These are phyloP conservation scores for Amanita inopinata DNA, from an alignment of 768 basidiomycete species.

Conservation along the genomic window DNA sequence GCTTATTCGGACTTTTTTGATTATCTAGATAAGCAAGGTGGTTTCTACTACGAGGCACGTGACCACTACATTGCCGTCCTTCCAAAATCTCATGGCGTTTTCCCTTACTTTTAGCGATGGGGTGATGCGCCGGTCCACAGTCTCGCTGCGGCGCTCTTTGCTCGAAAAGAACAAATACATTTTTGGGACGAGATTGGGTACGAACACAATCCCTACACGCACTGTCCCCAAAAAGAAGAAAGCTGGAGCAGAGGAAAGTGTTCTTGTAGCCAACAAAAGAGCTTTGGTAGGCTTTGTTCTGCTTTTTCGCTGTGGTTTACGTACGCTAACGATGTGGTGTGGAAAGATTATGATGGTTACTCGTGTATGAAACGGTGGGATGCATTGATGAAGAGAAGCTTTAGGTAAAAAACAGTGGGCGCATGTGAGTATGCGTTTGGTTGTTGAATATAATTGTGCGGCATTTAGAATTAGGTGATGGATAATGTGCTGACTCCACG, in stretches of 20 bases:
- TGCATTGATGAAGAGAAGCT: conserved; percentile 16
- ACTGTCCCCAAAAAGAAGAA: conserved; percentile 42
- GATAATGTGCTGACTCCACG: no score
- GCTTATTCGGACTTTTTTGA: conserved; percentile 62
- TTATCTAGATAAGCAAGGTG: conserved; percentile 48
- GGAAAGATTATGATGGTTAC: conserved; percentile 44
- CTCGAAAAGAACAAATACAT: conserved; percentile 49
- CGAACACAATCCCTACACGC: conserved; percentile 65
- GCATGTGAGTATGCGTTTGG: no score
- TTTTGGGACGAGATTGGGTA: conserved; percentile 77
- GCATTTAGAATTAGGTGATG: no score
- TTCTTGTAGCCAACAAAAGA: conserved; percentile 44
- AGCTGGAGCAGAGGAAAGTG: conserved; percentile 50
- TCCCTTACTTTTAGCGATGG: conserved; percentile 30
- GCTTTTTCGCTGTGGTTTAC: neutral
- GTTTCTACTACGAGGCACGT: conserved; percentile 62
- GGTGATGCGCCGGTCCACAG: conserved; percentile 62
- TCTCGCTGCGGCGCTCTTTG: conserved; percentile 56
- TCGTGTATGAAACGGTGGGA: conserved; percentile 52
- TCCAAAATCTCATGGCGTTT: conserved; percentile 38
- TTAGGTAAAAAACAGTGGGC: no score
- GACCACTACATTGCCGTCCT: conserved; percentile 17
- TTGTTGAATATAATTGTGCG: no score
- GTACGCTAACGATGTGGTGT: neutral
- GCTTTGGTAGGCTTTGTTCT: conserved; percentile 57